Evolutionary conservation across 345 rosid species (phyloP).

Genomic region (Combretum micranthum): DNA sequence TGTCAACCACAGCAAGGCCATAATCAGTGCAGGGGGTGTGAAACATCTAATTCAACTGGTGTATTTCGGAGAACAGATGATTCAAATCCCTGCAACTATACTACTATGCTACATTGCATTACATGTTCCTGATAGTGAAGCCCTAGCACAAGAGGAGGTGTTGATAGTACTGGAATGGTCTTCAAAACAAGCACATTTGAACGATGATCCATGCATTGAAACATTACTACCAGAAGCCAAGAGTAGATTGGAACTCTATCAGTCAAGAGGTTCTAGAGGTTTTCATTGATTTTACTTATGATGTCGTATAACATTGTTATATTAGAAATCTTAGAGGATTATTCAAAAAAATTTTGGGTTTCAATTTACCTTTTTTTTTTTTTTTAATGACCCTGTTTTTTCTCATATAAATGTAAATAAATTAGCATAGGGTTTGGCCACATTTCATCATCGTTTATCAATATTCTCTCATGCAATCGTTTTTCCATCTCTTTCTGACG

Average conservation of each 20-base stretch:
- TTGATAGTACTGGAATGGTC: constrained; percentile 15
- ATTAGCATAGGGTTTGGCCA: too few species aligned
- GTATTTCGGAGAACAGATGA: constrained; percentile 9
- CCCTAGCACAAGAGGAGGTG: constrained; percentile 13
- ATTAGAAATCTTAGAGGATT: too few species aligned
- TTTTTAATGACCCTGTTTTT: too few species aligned
- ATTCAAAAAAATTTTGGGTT: too few species aligned
- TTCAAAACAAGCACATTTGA: constrained; percentile 55
- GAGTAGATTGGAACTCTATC: constrained; percentile 57
- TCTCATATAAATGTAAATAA: too few species aligned
- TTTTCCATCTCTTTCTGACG: too few species aligned
- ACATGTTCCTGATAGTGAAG: constrained; percentile 12
- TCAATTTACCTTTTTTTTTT: too few species aligned
- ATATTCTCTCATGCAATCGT: too few species aligned
- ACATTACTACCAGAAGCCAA: constrained; percentile 55
- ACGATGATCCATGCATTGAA: constrained; percentile 28
- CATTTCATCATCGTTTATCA: too few species aligned
- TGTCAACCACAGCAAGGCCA: constrained; percentile 9
- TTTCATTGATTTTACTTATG: constrained; percentile 24
- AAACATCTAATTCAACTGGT: constrained; percentile 11
- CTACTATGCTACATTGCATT: constrained; percentile 14
- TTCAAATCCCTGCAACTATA: constrained; percentile 5
- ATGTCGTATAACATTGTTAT: too few species aligned
- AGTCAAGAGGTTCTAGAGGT: constrained; percentile 61
- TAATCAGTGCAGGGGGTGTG: constrained; percentile 10